These are phyloP conservation scores for Saccharomyces paradoxus DNA, from an alignment of 805 yeast species.

Conservation along the genomic window DNA sequence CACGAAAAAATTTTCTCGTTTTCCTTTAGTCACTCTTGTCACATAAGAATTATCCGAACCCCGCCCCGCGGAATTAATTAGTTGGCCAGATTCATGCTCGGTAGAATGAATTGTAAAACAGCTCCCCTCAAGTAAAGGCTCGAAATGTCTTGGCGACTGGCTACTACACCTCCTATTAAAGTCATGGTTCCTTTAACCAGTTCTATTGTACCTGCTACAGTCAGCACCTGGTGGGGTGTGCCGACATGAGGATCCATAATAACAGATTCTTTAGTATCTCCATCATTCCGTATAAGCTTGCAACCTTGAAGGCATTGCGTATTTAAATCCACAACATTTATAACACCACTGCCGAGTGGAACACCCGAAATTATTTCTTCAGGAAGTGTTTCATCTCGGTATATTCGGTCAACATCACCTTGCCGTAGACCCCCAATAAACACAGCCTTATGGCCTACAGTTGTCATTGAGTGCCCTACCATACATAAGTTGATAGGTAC, in stretches of 20 bases:
- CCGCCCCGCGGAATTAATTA: constrained; percentile 3
- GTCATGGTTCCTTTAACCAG: constrained; percentile 18
- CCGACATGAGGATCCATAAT: background rate
- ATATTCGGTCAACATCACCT: constrained; percentile 16
- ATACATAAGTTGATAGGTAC: constrained; percentile 15
- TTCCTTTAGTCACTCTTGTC: background rate
- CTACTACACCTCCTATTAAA: constrained; percentile 24
- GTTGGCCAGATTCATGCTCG: constrained; percentile 20
- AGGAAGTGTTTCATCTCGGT: constrained; percentile 1
- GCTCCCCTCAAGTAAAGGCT: constrained; percentile 25
- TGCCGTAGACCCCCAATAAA: constrained; percentile 25
- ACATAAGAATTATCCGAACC: background rate
- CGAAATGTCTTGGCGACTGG: constrained; percentile 6
- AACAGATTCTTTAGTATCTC: constrained; percentile 1
- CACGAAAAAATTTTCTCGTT: constrained; percentile 7
- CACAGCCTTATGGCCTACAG: constrained; percentile 18
- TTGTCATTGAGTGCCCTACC: constrained; percentile 25
- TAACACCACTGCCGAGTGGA: constrained; percentile 9
- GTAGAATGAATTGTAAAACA: constrained; percentile 21
- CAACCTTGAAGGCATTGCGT: constrained; percentile 17
- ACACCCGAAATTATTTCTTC: constrained; percentile 1
- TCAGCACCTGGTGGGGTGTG: background rate
- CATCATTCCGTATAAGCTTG: background rate
- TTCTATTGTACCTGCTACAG: constrained; percentile 12
- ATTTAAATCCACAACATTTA: constrained; percentile 18